phyloP scores from a whole-genome alignment of 1,284 basidiomycete genomes.

The Ustilago crameri region DNA sequence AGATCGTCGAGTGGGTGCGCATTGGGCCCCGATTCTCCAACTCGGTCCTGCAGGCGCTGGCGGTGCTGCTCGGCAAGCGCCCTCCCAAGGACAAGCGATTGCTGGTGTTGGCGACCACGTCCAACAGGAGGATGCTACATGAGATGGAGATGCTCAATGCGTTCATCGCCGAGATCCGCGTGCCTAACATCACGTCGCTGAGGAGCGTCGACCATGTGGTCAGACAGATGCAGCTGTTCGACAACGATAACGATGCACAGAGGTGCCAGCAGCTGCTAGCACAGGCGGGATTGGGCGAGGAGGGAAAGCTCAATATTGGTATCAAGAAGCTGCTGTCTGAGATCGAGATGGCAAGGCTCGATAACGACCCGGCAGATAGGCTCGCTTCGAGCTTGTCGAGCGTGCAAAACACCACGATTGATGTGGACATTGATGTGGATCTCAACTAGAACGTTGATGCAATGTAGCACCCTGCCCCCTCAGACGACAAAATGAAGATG shows the following conservation, averaged over 20 bases:
- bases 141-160: constrained; percentile 89
- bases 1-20: constrained; percentile 80
- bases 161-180: constrained; percentile 88
- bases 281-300: constrained; percentile 79
- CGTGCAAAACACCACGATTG: constrained; percentile 37
- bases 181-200: constrained; percentile 83
- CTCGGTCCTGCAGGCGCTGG: constrained; percentile 86
- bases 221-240: constrained; percentile 84
- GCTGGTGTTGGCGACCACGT: constrained; percentile 91
- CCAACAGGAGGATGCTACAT: constrained; percentile 83
- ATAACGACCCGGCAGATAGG: constrained; percentile 69
- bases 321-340: constrained; percentile 88
- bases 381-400: constrained; percentile 65
- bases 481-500: background rate
- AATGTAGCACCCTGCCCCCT: background rate
- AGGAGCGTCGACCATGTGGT: constrained; percentile 81
- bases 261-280: constrained; percentile 77
- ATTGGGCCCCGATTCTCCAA: constrained; percentile 97
- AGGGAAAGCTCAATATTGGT: constrained; percentile 79
- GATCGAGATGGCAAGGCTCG: constrained; percentile 96
- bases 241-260: constrained; percentile 72
- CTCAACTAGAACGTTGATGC: constrained; percentile 27
- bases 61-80: constrained; percentile 87
- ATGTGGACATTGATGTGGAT: constrained; percentile 49
- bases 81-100: constrained; percentile 97